Percentiles rank a stretch among this genome's conserved stretches.
These are phyloP conservation scores for Aspergillus homomorphus DNA, from an alignment of 495 filamentous ascomycete species.

Conservation along the genomic window DNA sequence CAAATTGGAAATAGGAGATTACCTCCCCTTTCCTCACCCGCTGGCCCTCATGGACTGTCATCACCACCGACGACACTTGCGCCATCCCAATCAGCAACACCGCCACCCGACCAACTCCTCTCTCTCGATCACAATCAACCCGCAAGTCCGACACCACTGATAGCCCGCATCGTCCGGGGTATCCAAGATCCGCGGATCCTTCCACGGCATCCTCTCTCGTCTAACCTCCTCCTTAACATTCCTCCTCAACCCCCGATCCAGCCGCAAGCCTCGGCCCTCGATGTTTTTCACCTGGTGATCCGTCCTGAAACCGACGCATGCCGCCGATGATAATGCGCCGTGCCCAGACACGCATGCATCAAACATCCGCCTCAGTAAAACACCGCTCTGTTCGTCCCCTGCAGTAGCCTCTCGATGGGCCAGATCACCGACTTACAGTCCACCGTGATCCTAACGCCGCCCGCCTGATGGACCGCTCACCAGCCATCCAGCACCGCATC, in stretches of 20 bases:
- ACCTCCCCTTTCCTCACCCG: constrained; percentile 34
- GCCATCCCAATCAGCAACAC: constrained; percentile 44
- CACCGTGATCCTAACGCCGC: neutral
- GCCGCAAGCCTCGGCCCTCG: no score
- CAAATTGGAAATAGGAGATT: constrained; percentile 43
- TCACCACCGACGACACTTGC: constrained; percentile 36
- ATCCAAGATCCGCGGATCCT: neutral
- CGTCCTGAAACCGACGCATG: no score
- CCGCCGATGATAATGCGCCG: constrained; percentile 8
- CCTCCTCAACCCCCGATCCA: neutral
- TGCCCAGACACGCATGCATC: constrained; percentile 6
- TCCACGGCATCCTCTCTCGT: neutral
- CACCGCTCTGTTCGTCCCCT: neutral
- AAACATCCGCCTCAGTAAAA: neutral
- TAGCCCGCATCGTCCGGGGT: constrained; percentile 2
- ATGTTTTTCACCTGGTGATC: no score
- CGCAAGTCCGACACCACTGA: constrained; percentile 4
- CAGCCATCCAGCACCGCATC: constrained; percentile 5
- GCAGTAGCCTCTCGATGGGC: neutral
- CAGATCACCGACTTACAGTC: constrained; percentile 4
- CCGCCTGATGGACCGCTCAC: neutral
- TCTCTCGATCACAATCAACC: constrained; percentile 2
- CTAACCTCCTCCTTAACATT: neutral
- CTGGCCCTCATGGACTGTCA: constrained; percentile 28
- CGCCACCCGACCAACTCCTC: constrained; percentile 27